Evolutionary conservation across 768 basidiomycete genomes (phyloP), one percentile per base, ranked within the genome.

Genomic region (Podaxis carcinomalis): DNA sequence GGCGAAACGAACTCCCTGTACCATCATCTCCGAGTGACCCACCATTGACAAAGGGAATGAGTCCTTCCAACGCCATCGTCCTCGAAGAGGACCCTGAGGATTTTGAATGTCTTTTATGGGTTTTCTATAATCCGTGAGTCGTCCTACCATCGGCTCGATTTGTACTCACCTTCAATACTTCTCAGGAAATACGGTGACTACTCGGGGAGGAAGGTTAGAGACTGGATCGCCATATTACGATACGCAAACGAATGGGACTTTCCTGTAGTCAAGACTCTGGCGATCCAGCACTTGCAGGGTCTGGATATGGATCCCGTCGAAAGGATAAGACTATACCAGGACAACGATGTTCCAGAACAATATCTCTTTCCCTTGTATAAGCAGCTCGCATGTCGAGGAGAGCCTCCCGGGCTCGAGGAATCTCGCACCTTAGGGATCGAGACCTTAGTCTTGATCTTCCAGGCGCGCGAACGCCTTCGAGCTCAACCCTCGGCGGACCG

Each of bases 61-160:
- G 70, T 0, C 74, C 79, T 25, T 10, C 59, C 0, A 72, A 69
- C 5, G 74, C 80, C 0, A 72, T 80, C 23, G 69, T 70, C 0
- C 70, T 88, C 3, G 73, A 78, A 2, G 75, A 78, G 10, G 72
- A 76, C 5, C 76, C 75, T 28, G 70, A 74, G 3, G 83, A 86
- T 25, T 84, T 88, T 55, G 74, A 78, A 14, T 78, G 78, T 0
- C 80, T 88, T 49, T 68, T 86, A 0, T 86, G 82, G 82, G 79
- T 87, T 0, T 85, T 87, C 49, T 88, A 88, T 55, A 86, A 86
- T 55, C 73, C 78, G 86, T 87, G 60, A 57, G 83, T 74, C 23
- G 0, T 23, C 36, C 40, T 16, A 9, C 28, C 3, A 21, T 32
- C 16, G 11, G 13, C 51, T 27, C 13, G 16, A 16, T 27, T 10